A percentile compares a stretch with the other conserved stretches of the same genome.
Evolutionary conservation across 2,329 filamentous ascomycete species (phyloP).

Genomic region (Exophiala sp.): DNA sequence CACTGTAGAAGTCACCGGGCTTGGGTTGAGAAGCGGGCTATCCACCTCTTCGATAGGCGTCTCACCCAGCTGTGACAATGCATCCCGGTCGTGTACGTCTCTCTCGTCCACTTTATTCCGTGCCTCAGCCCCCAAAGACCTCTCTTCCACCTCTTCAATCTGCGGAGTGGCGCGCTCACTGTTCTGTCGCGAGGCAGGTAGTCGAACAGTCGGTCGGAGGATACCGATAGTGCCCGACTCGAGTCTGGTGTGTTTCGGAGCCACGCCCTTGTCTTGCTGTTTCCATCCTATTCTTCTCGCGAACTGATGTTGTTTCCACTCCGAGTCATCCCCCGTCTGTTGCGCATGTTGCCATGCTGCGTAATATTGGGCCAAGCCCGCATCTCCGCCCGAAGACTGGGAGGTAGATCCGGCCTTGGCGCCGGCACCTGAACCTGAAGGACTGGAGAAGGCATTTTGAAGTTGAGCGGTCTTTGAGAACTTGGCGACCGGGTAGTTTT

Average conservation of each 20-base stretch:
- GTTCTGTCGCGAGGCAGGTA: slow-evolving; percentile 44
- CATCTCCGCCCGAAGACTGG: slow-evolving; percentile 45
- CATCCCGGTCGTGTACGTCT: slow-evolving; percentile 65
- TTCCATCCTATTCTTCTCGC: slow-evolving; percentile 87
- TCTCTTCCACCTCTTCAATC: slow-evolving; percentile 50
- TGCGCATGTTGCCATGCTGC: slow-evolving; percentile 81
- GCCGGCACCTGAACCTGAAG: slow-evolving; percentile 47
- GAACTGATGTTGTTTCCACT: slow-evolving; percentile 90
- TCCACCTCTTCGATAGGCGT: slow-evolving; percentile 29
- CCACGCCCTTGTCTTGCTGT: slow-evolving; percentile 42
- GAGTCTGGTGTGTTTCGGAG: slow-evolving; percentile 29
- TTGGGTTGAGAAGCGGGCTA: slow-evolving; percentile 26
- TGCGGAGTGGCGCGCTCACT: slow-evolving; percentile 55
- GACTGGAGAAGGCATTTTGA: slow-evolving; percentile 68
- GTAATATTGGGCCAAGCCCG: slow-evolving; percentile 81
- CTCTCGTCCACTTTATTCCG: slow-evolving; percentile 80
- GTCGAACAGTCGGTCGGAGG: slow-evolving; percentile 20
- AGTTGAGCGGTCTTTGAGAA: slow-evolving; percentile 57
- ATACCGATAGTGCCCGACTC: slow-evolving; percentile 25
- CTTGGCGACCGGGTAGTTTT: slow-evolving; percentile 46
- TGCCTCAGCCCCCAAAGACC: slow-evolving; percentile 43
- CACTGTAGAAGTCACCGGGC: slow-evolving; percentile 10
- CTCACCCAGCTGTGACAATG: slow-evolving; percentile 26
- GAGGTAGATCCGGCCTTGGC: slow-evolving; percentile 54
- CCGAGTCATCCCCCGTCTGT: slow-evolving; percentile 61